phyloP scores from a whole-genome alignment of 1,139 yeast species.

The Scheffersomyces segobiensis region DNA sequence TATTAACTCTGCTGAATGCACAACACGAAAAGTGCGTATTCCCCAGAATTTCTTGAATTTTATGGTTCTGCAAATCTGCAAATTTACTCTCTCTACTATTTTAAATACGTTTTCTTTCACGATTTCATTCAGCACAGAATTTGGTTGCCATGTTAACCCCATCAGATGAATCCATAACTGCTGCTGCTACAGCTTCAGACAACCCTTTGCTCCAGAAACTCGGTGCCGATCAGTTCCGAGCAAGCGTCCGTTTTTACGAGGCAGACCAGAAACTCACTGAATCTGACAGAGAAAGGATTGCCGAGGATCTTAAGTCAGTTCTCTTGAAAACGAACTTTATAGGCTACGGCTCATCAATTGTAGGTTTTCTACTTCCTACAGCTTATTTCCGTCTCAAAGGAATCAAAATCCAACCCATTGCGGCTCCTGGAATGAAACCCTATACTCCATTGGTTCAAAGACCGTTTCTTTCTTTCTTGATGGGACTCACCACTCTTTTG shows the following conservation, averaged over 20 bases:
- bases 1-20: too few species aligned
- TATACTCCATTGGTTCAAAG: slow-evolving; percentile 22
- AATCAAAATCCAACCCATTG: slow-evolving; percentile 1
- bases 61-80: neutral
- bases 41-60: neutral
- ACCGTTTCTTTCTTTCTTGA: slow-evolving; percentile 35
- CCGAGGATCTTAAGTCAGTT: slow-evolving; percentile 30
- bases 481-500: slow-evolving; percentile 30
- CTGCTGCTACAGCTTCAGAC: slow-evolving; percentile 5
- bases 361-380: slow-evolving; percentile 27
- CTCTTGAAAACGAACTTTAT: slow-evolving; percentile 15
- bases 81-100: neutral
- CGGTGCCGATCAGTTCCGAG: slow-evolving; percentile 38
- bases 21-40: neutral
- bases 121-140: neutral
- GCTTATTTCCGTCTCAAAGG: neutral
- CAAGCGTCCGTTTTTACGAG: slow-evolving; percentile 42
- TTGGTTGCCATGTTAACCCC: neutral
- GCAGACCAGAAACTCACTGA: slow-evolving; percentile 37
- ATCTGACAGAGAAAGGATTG: slow-evolving; percentile 32
- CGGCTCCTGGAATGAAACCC: slow-evolving; percentile 8
- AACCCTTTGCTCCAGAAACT: slow-evolving; percentile 32
- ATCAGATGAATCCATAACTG: neutral
- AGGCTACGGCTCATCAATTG: slow-evolving; percentile 20
- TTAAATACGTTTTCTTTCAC: slow-evolving; percentile 5